Conservation (phyloP, 208 protist species). For the Tritrichomonas foetus region DNA sequence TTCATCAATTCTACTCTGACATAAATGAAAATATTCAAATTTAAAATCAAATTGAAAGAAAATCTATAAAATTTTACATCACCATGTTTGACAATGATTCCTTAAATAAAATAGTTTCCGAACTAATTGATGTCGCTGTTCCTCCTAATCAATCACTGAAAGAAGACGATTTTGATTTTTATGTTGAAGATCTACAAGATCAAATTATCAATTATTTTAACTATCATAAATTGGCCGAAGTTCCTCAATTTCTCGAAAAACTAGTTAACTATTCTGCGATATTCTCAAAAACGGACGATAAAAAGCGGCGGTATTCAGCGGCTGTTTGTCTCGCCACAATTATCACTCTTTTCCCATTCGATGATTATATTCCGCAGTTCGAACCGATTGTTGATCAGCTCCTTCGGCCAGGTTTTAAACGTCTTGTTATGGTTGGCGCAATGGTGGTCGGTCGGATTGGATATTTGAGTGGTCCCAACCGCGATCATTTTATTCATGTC, state of each 20-base stretch:
- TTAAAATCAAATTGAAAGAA: no score
- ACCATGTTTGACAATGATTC: background rate
- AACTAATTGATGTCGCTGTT: background rate
- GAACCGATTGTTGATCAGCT: background rate
- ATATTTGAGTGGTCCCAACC: background rate
- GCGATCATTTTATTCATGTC: constrained; percentile 3
- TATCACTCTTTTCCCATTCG: constrained; percentile 10
- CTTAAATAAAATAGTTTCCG: background rate
- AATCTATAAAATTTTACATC: no score
- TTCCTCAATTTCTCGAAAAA: background rate
- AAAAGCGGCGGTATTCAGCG: background rate
- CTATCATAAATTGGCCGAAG: background rate
- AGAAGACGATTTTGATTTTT: constrained; percentile 37
- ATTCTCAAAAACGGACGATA: background rate
- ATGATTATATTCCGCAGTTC: constrained; percentile 6
- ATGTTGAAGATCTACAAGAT: constrained; percentile 34
- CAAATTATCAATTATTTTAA: constrained; percentile 34
- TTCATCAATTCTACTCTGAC: no score
- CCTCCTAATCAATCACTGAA: background rate
- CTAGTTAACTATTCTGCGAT: background rate
- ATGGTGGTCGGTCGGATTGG: background rate
- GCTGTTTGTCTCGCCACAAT: background rate
- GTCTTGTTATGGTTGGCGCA: background rate
- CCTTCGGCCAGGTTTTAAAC: background rate
- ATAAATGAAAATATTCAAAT: no score